Evolutionary conservation across 257 asterid genomes (phyloP).

Genomic region (Fraxinus excelsior): DNA sequence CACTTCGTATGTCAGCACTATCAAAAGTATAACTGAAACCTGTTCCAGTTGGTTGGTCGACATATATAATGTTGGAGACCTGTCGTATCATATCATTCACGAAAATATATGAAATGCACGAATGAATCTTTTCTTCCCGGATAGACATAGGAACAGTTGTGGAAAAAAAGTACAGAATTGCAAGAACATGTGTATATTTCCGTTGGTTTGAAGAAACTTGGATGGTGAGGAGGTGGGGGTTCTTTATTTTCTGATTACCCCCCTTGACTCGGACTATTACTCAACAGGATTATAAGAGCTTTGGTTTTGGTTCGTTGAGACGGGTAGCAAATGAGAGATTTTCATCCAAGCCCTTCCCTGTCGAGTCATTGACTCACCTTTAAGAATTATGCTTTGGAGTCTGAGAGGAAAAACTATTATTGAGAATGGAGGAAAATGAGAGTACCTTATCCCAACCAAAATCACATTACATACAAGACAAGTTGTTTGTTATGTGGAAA

Average conservation of each 20-base stretch:
- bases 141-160: background rate
- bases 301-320: too few species aligned
- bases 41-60: constrained; percentile 55
- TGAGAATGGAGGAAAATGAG: background rate
- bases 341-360: background rate
- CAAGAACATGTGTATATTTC: background rate
- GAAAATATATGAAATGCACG: background rate
- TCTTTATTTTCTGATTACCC: background rate
- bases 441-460: constrained; percentile 90
- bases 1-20: constrained; percentile 26
- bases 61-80: constrained; percentile 48
- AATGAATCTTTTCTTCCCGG: background rate
- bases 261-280: too few species aligned
- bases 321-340: background rate
- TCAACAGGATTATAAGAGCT: too few species aligned
- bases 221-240: background rate
- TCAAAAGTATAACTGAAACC: constrained; percentile 44
- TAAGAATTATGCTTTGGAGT: background rate
- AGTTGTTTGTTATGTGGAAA: constrained; percentile 46
- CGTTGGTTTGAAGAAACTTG: background rate
- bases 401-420: background rate
- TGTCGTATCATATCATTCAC: constrained; percentile 24
- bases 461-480: constrained; percentile 67
- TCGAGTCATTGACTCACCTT: background rate
- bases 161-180: too few species aligned